Percentiles rank a stretch among this genome's conserved stretches.
phyloP scores from a whole-genome alignment of 2,329 filamentous ascomycete species.

The Claviceps capensis region DNA sequence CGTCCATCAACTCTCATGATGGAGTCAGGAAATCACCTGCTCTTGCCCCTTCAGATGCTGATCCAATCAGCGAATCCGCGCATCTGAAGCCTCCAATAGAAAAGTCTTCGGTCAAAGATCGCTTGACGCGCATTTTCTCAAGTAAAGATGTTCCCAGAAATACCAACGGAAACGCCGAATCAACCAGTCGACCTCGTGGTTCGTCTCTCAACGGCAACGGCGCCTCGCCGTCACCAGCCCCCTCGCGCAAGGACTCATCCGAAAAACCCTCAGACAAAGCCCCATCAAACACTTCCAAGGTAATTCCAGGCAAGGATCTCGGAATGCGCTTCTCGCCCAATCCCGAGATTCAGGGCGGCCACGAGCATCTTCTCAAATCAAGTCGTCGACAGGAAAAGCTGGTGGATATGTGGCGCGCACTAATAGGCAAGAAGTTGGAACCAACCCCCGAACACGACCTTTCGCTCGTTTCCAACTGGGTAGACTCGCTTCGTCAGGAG shows the following conservation, averaged over 20 bases:
- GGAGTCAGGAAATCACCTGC: slow-evolving; percentile 26
- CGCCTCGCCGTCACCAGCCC: slow-evolving; percentile 21
- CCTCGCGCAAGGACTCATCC: slow-evolving; percentile 30
- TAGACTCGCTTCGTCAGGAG: slow-evolving; percentile 81
- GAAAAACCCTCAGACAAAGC: slow-evolving; percentile 14
- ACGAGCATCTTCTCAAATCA: slow-evolving; percentile 80
- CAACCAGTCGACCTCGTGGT: slow-evolving; percentile 20
- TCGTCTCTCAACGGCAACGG: slow-evolving; percentile 22
- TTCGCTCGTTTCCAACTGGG: slow-evolving; percentile 90
- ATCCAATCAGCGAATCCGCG: slow-evolving; percentile 11
- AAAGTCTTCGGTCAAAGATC: slow-evolving; percentile 49
- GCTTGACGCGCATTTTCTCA: slow-evolving; percentile 52
- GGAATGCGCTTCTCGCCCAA: slow-evolving; percentile 38
- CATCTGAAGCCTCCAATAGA: slow-evolving; percentile 27
- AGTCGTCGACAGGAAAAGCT: slow-evolving; percentile 90
- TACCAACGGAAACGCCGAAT: slow-evolving; percentile 21
- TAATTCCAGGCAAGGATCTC: slow-evolving; percentile 19
- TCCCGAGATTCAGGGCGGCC: slow-evolving; percentile 47
- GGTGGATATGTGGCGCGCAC: slow-evolving; percentile 75
- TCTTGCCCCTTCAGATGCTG: slow-evolving; percentile 26
- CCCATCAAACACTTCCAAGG: slow-evolving; percentile 16
- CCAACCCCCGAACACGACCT: slow-evolving; percentile 62
- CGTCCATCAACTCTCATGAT: slow-evolving; percentile 25
- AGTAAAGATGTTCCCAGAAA: slow-evolving; percentile 34
- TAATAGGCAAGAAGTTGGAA: slow-evolving; percentile 76